Percentiles rank a stretch among this genome's conserved stretches.
These are phyloP conservation scores for Verticillium zaregamsianum DNA, from an alignment of 2,329 filamentous ascomycete species.

Conservation along the genomic window DNA sequence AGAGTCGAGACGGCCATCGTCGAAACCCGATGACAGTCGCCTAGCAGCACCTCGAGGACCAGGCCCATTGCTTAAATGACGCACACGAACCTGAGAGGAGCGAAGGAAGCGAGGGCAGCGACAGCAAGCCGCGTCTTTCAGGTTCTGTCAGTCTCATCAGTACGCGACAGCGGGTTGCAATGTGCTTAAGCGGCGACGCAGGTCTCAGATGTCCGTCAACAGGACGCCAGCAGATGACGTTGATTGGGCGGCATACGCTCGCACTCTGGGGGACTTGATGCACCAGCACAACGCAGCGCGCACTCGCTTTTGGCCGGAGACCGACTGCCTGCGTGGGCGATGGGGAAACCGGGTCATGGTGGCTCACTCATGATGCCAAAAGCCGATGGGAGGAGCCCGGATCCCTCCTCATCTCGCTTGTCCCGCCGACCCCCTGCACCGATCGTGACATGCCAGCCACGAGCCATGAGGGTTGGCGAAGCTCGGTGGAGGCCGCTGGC, in stretches of 20 bases:
- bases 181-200: background rate
- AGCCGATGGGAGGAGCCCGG: background rate
- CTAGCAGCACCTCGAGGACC: background rate
- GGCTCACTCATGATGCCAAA: background rate
- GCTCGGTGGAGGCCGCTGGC: background rate
- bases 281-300: background rate
- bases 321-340: background rate
- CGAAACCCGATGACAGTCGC: background rate
- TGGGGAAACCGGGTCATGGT: background rate
- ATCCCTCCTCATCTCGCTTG: background rate
- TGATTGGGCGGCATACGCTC: constrained; percentile 8
- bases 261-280: background rate
- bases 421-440: background rate
- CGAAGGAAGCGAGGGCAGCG: background rate
- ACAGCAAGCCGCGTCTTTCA: background rate
- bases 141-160: background rate
- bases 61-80: background rate
- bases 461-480: background rate
- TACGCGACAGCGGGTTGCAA: background rate
- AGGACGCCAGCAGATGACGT: background rate
- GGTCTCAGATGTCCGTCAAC: background rate
- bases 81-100: background rate
- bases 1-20: background rate
- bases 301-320: too few species aligned
- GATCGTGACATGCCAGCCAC: background rate